Evolutionary conservation across 1,284 basidiomycete genomes (phyloP), one percentile per base, ranked within the genome.

Genomic region (Austropuccinia psidii): DNA sequence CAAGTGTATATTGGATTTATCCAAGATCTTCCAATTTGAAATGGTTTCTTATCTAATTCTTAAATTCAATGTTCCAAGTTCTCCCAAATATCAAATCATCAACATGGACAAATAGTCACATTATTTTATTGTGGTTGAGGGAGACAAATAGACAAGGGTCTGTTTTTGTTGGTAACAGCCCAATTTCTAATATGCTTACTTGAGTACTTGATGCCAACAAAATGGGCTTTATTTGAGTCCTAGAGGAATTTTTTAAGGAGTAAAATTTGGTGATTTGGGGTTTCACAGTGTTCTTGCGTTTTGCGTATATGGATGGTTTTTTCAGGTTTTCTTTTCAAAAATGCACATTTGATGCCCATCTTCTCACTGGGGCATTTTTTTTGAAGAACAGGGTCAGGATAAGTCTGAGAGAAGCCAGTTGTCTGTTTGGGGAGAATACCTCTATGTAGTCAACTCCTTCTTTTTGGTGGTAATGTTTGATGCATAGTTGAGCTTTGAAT

Each of bases 21-120:
- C 55, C 55, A 31, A 37, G 31, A 43, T 62, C 60, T 27, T 62
- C 64, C 64, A 66, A 50, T 31, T 66, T 47, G 33, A 43, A 66
- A 31, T 33, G 7, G 7, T 11, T 19, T 21, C 4, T 15, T 52
- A n/a, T 50, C 54, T 67, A 21, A 8, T 15, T 27, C 52, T 66
- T 66, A 29, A 66, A 66, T 50, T 13, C 17, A 19, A 13, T 6
- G 45, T 15, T 35, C 17, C 21, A 24, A 8, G 17, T 7, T 11
- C 47, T 47, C 19, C 31, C 45, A 37, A 66, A n/a, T 15, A 50
- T 9, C 13, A 31, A 35, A 33, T 50, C 7, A 49, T 50, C n/a
- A 31, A 47, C 15, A 35, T 67, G 45, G 11, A 13, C 49, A 27
- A 50, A 50, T 15, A 67, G 21, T 35, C 31, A 35, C 6, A 31